Evolutionary conservation across 768 basidiomycete genomes (phyloP), one percentile per base, ranked within the genome.

Genomic region (Termitomyces sp.): DNA sequence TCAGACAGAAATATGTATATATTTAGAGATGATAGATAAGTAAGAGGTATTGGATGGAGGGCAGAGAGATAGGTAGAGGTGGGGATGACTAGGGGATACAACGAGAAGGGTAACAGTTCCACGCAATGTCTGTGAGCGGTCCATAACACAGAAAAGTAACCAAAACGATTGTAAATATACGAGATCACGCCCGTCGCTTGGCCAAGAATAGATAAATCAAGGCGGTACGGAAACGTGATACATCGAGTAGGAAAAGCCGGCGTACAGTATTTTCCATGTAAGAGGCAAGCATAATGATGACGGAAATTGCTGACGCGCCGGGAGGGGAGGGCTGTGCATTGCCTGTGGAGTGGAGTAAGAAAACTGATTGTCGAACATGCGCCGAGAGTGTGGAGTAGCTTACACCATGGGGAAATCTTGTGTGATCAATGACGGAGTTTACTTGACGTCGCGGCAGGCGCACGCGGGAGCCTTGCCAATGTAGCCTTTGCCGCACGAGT

Each of bases 401-500:
- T 62, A 73, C 73, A 70, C n/a, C 65, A 68, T 68, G 61, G 53
- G 68, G 55, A 62, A 53, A 60, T 53, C 59, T 53, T 35, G 59
- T 40, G 52, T 52, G 32, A 35, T 30, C 9, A 49, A 30, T 45
- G 37, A 45, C 35, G 28, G 1, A 45, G 60, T 72, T 53, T 79
- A 88, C 74, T 86, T 86, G 70, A 85, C 72, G 56, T 86, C 81
- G 60, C 74, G 71, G 69, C 88, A 90, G 55, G 76, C 76, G 68
- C 85, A 91, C 26, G 77, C 72, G 48, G 69, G 65, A 59, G 71
- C 71, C 40, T 75, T 69, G 53, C 84, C 85, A 58, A 85, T 68
- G 72, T 76, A 82, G 40, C 87, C 79, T 62, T 84, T 86, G 57
- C 88, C 89, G 63, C 89, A 91, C 41, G 70, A 68, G 45, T 90